Evolutionary conservation across 768 basidiomycete genomes (phyloP).

Genomic region (Macrolepiota fuliginosa): DNA sequence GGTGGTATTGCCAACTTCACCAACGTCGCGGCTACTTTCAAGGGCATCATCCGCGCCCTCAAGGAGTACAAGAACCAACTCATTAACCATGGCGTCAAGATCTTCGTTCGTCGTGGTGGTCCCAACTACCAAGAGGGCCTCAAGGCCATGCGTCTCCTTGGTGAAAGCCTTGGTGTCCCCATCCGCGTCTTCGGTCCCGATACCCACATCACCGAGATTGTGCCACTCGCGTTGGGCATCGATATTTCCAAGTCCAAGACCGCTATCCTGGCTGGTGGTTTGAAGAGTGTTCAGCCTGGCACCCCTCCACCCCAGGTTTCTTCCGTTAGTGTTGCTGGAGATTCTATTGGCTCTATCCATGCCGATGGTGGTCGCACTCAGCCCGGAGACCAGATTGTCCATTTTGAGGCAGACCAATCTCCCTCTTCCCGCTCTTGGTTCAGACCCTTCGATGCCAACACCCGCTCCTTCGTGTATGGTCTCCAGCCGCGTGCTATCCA

Average conservation of each 20-base stretch:
- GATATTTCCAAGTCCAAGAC: conserved; percentile 47
- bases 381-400: conserved; percentile 85
- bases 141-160: conserved; percentile 97
- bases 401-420: conserved; percentile 60
- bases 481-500: conserved; percentile 99
- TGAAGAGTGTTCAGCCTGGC: conserved; percentile 34
- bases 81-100: conserved; percentile 82
- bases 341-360: conserved; percentile 68
- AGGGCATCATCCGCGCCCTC: conserved; percentile 97
- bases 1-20: conserved; percentile 99
- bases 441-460: conserved; percentile 89
- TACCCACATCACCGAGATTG: conserved; percentile 97
- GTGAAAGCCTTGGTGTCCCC: conserved; percentile 94
- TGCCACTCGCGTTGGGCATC: conserved; percentile 95
- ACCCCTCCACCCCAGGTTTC: conserved; percentile 38
- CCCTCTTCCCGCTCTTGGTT: conserved; percentile 65
- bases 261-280: conserved; percentile 21
- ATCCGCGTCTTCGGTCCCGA: conserved; percentile 98
- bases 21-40: conserved; percentile 99
- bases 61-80: conserved; percentile 89
- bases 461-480: conserved; percentile 98
- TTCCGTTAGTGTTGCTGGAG: conserved; percentile 35
- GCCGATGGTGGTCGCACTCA: conserved; percentile 80
- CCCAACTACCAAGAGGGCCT: conserved; percentile 98
- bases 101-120: conserved; percentile 97